Evolutionary conservation across 768 basidiomycete genomes (phyloP).

Genomic region (Dentipellis fragilis): DNA sequence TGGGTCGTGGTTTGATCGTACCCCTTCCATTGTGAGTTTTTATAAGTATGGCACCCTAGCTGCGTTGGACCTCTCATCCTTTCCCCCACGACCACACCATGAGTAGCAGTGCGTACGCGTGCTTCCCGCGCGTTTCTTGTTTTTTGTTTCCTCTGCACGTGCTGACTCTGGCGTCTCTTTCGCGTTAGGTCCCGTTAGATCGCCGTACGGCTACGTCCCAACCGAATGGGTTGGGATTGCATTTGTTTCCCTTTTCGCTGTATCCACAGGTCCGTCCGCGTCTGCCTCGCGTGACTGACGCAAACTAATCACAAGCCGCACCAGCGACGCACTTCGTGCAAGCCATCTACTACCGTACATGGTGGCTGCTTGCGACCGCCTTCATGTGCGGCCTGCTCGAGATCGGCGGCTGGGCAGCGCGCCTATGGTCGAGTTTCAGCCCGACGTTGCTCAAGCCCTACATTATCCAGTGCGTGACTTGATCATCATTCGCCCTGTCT

Average conservation of each 20-base stretch:
- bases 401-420: conserved; percentile 43
- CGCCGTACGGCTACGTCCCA: not conserved
- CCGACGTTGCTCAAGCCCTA: conserved; percentile 19
- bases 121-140: no score
- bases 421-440: conserved; percentile 38
- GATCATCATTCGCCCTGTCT: not conserved
- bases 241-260: not conserved
- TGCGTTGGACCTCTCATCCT: no score
- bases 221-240: not conserved
- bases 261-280: not conserved
- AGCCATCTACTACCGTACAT: conserved; percentile 31
- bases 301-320: not conserved
- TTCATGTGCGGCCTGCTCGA: conserved; percentile 39
- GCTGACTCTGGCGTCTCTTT: no score
- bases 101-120: no score
- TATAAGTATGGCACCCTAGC: no score
- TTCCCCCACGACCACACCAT: no score
- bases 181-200: not conserved
- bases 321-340: conserved; percentile 39
- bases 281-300: not conserved
- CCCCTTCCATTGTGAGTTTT: no score
- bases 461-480: conserved; percentile 31
- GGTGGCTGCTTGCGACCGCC: conserved; percentile 45
- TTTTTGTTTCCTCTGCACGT: no score
- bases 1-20: no score